A percentile compares a stretch with the other conserved stretches of the same genome.
phyloP scores from a whole-genome alignment of 352 stramenopile species.

The Phytophthora parvispora region DNA sequence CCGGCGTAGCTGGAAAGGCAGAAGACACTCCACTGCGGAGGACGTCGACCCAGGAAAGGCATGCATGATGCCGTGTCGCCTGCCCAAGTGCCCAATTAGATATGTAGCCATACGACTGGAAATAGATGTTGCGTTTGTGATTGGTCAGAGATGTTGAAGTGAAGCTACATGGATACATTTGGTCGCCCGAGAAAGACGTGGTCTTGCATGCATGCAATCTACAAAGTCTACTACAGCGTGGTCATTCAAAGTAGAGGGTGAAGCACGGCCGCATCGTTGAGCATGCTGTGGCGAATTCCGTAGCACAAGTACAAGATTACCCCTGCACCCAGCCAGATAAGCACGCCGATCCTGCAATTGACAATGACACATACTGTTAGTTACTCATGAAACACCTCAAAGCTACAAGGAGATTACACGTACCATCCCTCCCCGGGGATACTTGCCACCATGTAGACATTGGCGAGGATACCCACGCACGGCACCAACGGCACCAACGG shows the following conservation, averaged over 20 bases:
- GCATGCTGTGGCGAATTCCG: slow-evolving; percentile 79
- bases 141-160: slow-evolving; percentile 30
- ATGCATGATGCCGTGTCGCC: not conserved
- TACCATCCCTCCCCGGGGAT: slow-evolving; percentile 69
- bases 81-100: not conserved
- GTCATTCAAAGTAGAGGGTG: slow-evolving; percentile 37
- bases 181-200: not conserved
- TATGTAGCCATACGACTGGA: not conserved
- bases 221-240: slow-evolving; percentile 9
- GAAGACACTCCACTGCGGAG: slow-evolving; percentile 22
- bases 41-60: not conserved
- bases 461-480: slow-evolving; percentile 68
- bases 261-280: slow-evolving; percentile 40
- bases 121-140: slow-evolving; percentile 30
- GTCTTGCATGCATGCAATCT: slow-evolving; percentile 3
- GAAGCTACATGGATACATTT: slow-evolving; percentile 14
- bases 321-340: slow-evolving; percentile 74
- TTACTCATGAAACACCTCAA: not conserved
- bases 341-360: slow-evolving; percentile 67
- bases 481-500: slow-evolving; percentile 68
- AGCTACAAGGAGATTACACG: slow-evolving; percentile 11
- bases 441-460: slow-evolving; percentile 78
- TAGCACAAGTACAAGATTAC: slow-evolving; percentile 83
- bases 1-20: slow-evolving; percentile 29
- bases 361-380: slow-evolving; percentile 7